These are phyloP conservation scores for Aciculoconidium aculeatum DNA, from an alignment of 805 yeast genomes.

Conservation along the genomic window DNA sequence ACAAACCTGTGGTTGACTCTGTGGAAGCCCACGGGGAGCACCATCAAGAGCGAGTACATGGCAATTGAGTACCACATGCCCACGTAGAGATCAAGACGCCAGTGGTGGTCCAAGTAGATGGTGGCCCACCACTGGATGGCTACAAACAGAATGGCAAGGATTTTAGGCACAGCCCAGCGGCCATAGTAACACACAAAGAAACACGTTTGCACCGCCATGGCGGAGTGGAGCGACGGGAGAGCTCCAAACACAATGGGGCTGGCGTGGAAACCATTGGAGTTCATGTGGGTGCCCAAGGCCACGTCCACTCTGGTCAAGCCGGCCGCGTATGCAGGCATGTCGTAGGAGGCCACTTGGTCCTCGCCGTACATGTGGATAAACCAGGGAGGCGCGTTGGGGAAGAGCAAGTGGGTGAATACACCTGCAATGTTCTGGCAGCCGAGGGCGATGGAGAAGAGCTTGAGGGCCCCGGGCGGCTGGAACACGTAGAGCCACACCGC, in stretches of 20 bases:
- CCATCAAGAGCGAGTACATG: constrained; percentile 35
- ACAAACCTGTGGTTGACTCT: constrained; percentile 33
- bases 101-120: constrained; percentile 68
- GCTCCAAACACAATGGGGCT: constrained; percentile 69
- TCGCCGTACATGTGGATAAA: constrained; percentile 58
- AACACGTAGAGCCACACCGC: constrained; percentile 59
- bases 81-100: constrained; percentile 53
- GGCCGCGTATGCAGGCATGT: constrained; percentile 65
- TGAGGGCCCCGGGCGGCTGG: constrained; percentile 60
- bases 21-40: constrained; percentile 21
- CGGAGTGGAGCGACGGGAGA: constrained; percentile 57
- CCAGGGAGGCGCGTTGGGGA: constrained; percentile 77
- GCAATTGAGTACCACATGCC: constrained; percentile 50
- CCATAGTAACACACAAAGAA: constrained; percentile 38
- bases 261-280: constrained; percentile 57
- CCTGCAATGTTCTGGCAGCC: constrained; percentile 60
- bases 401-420: constrained; percentile 50
- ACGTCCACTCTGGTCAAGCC: constrained; percentile 62
- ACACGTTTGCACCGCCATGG: constrained; percentile 53
- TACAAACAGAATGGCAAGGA: constrained; percentile 40
- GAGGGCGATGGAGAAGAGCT: constrained; percentile 46
- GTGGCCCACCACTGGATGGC: constrained; percentile 70
- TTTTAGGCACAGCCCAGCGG: constrained; percentile 27
- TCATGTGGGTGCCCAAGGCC: constrained; percentile 55
- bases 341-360: constrained; percentile 50